Evolutionary conservation across 495 filamentous ascomycete genomes (phyloP), one percentile per base, ranked within the genome.

Genomic region (Amniculicola lignicola): DNA sequence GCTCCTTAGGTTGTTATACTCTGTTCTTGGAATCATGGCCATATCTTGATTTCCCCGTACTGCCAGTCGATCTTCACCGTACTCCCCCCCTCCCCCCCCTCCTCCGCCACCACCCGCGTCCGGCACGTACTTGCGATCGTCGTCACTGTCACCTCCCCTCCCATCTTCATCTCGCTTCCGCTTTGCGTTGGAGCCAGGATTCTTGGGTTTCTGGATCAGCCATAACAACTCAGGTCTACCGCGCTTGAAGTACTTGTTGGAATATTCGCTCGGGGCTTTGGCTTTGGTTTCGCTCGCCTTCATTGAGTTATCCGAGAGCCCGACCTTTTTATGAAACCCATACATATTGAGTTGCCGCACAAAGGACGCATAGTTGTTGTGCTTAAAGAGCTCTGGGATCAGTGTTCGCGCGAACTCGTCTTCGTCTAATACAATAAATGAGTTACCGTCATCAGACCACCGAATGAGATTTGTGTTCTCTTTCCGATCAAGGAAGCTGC

Each of bases 321-420:
- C 93, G 9, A 99, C 94, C 46, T 92, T 89, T 75, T 99, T 99
- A 70, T 99, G 93, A 67, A 99, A 99, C 6, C 93, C 93, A 69
- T 99, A 98, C 93, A 98, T 97, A 66, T 98, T 98, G 57, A 98
- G 78, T 67, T 98, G 93, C 9, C 93, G 88, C 22, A 99, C 93
- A 64, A 99, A 99, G 1, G 94, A 97, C 5, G 93, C 91, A 69
- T 97, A 99, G 70, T 97, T 99, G 70, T 96, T 97, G 72, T 97
- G 94, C 68, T 99, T 99, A 80, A 97, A 99, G 6, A 96, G 77
- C 66, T 97, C 93, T 2, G 93, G 93, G 42, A 99, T 97, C 54
- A 99, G 70, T 0, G 85, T 95, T 68, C 89, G 91, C n/a, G 93
- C 94, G 70, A 99, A 99, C 68, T 97, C 94, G 67, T 99, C 93